Evolutionary conservation across 1,139 yeast species (phyloP), one percentile per base, ranked within the genome.

Genomic region (Zygosaccharomyces pseudobailii): DNA sequence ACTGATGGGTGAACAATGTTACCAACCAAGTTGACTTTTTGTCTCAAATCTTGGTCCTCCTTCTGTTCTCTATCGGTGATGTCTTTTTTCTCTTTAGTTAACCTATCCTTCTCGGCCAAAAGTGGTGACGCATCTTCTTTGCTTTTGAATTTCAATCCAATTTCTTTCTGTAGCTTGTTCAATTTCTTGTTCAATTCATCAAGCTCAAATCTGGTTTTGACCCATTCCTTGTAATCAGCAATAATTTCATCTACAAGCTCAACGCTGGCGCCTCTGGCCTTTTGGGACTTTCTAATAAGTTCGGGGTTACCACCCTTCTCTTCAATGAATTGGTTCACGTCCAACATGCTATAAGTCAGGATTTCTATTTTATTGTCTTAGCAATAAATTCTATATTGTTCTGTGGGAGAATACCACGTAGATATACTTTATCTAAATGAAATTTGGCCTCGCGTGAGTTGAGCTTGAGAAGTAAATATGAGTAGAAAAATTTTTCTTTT

Each of bases 281-380:
- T 80, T 71, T 92, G 98, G 33, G 97, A 89, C 61, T 74, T 81
- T 67, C 85, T 85, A 65, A 92, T 88, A 53, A 75, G 74, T 58
- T 89, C 94, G 38, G 98, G 97, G 69, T 89, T 80, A 57, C 97
- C 98, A 52, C 98, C 98, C 71, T 88, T 89, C 67, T 92, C 98
- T 59, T 83, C 95, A 59, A 92, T 81, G 67, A 92, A 92, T 65
- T 87, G 85, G 62, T 84, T 77, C 57, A 92, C 87, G 69, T 90
- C 97, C 72, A 92, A 83, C 98, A 92, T 90, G 28, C 27, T n/a
- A 19, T 4, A 30, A n/a, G 6, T 30, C 3, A 30, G 13, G 13
- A 30, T 6, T 50, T 22, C 27, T 20, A 22, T 20, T 24, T 10
- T 39, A 2, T 21, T 19, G 17, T 21, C 25, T 13, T 10, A 19